Base-by-base conservation (phyloP, 2,329 filamentous ascomycete genomes). In the Alternaria infectoria region DNA sequence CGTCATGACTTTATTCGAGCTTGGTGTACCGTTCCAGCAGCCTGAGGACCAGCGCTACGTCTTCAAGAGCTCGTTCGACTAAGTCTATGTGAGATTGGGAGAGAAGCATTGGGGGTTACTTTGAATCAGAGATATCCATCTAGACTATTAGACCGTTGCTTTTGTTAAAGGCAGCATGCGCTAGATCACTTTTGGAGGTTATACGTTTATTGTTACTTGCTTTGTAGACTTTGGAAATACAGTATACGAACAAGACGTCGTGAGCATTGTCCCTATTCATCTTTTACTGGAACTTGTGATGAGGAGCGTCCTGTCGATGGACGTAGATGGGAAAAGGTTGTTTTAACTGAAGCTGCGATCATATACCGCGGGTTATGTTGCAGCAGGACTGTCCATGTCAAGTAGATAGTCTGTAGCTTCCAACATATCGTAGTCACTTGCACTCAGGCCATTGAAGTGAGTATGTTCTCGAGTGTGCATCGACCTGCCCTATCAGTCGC, bases 1-100 rank as follows among this genome's bases (percentile, higher is more conserved):
- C 55, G 85, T 95, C 61, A 83, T 87, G 73, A 95, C 91, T 85
- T 88, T 99, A 52, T 95, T 98, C 72, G 95, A 98, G 87, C 89
- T 97, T 13, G 95, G 95, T 74, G 95, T 98, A 63, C 94, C 95
- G 36, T 98, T 97, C 80, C 81, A 88, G 73, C 87, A 70, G 36
- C 74, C 76, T 3, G 81, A 83, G 76, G 81, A 83, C 36, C 76
- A 77, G 66, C 74, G 82, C 66, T 81, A 82, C 68, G 74, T 69
- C 46, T 84, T 85, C 69, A 84, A 83, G 82, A 81, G 81, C 72
- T 81, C 77, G 46, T 80, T 80, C 50, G 78, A 80, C 57, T 77
- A 78, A 62, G 44, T 28, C 30, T 49, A 44, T n/a, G 11, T 26
- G 19, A 15, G 51, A 28, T 13, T 47, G 10, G 19, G 45, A 17